These are phyloP conservation scores for Fusarium chaquense DNA, from an alignment of 2,329 filamentous ascomycete genomes.

Conservation along the genomic window DNA sequence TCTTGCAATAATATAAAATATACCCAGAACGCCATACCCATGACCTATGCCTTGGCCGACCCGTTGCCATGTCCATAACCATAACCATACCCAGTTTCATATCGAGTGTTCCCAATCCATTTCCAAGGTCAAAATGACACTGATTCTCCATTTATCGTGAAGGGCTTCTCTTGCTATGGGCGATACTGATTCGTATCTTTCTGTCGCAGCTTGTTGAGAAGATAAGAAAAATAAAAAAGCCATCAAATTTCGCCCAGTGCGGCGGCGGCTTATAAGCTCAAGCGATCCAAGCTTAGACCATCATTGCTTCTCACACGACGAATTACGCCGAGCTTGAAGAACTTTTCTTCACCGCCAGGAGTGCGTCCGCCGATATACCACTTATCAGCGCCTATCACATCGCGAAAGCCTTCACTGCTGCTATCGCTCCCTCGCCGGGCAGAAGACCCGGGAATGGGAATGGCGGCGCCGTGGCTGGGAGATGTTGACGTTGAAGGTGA, in stretches of 20 bases:
- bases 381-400: constrained; percentile 78
- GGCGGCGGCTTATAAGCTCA: constrained; percentile 72
- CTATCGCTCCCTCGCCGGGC: constrained; percentile 78
- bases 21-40: constrained; percentile 34
- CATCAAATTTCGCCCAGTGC: background rate
- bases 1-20: constrained; percentile 18
- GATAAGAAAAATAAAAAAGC: background rate
- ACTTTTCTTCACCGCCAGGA: constrained; percentile 80
- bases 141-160: constrained; percentile 28
- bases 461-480: constrained; percentile 46
- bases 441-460: constrained; percentile 56
- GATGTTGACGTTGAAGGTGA: constrained; percentile 37
- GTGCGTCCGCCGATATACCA: constrained; percentile 86
- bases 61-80: constrained; percentile 1
- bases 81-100: constrained; percentile 29
- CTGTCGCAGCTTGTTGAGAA: background rate
- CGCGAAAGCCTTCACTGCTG: constrained; percentile 80
- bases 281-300: constrained; percentile 77
- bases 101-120: constrained; percentile 14
- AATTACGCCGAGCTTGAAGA: constrained; percentile 84
- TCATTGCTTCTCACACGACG: constrained; percentile 79
- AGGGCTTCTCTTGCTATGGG: constrained; percentile 20
- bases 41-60: constrained; percentile 11
- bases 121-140: constrained; percentile 12
- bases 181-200: constrained; percentile 10